Evolutionary conservation across 345 rosid species (phyloP).

Genomic region (Salix dunnii): DNA sequence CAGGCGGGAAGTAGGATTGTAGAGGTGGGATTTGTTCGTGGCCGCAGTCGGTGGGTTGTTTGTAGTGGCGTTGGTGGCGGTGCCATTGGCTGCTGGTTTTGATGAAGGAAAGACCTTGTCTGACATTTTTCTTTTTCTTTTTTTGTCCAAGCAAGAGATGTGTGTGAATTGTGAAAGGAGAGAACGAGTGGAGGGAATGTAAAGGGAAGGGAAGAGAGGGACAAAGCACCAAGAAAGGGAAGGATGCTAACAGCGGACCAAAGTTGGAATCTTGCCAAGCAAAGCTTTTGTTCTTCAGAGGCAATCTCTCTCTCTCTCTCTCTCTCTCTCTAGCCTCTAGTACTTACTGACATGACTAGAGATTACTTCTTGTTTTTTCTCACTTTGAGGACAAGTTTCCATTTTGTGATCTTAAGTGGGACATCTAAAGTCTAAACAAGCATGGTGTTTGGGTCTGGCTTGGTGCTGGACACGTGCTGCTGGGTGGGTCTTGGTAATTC

Average conservation of each 20-base stretch:
- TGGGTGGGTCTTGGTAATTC: not conserved
- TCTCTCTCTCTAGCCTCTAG: too few relatives aligned
- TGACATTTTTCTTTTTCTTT: constrained; percentile 27
- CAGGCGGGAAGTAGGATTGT: constrained; percentile 56
- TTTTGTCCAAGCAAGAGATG: not conserved
- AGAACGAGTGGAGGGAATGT: not conserved
- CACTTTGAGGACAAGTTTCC: constrained; percentile 13
- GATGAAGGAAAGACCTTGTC: constrained; percentile 78
- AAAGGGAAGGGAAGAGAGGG: not conserved
- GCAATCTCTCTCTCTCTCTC: not conserved
- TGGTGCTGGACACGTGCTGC: constrained; percentile 16
- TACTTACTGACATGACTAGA: not conserved
- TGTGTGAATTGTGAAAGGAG: not conserved
- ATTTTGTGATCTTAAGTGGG: not conserved
- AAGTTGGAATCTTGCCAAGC: not conserved
- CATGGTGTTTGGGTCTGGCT: not conserved
- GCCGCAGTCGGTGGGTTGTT: constrained; percentile 15
- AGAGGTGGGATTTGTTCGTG: constrained; percentile 42
- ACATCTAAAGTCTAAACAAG: not conserved
- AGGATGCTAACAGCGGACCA: constrained; percentile 5
- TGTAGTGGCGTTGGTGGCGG: constrained; percentile 15
- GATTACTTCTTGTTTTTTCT: not conserved
- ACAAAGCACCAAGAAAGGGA: not conserved
- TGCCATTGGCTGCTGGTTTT: constrained; percentile 15
- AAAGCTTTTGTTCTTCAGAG: not conserved